Base-by-base conservation (phyloP, 305 asterid genomes). In the Fraxinus greggii region DNA sequence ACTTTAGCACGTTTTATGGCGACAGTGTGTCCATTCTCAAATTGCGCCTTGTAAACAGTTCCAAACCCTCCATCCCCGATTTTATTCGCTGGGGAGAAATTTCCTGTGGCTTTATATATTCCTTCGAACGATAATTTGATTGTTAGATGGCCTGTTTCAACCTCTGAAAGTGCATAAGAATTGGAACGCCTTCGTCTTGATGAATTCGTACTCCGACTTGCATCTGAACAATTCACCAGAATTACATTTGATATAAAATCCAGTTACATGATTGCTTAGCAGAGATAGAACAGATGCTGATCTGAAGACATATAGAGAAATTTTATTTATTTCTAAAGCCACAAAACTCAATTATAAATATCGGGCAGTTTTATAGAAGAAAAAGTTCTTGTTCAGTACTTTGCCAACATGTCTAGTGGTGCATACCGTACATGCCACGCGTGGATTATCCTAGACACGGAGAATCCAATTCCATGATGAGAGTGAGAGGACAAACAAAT, bases 1-100 rank as follows among this genome's bases (percentile, higher is more conserved):
- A 59, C 85, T 77, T 86, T 92, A 51, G 97, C 92, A 1, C 93
- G 92, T 87, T 92, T 92, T 77, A 92, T 78, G 35, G 97, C 97
- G 51, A 91, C 88, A n/a, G 80, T 1, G 1, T 78, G 13, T 73
- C 93, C 92, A 72, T 88, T 87, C 83, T 82, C 83, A 9, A 92
- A 91, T 83, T 56, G 85, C 10, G 83, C 93, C 81, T 81, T 83
- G 84, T 88, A 91, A 13, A 91, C 93, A 0, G 89, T 89, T 72
- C 96, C 94, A 61, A 90, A 92, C 0, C 88, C 94, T 17, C 96
- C 96, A 73, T 86, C 90, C 24, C 93, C 92, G 35, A 91, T 89
- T 77, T 32, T 84, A 75, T 89, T 86, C 13, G 90, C 88, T 29
- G 85, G 26, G 17, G 93, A 90, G 89, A 91, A 90, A 56, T 89